These are phyloP conservation scores for Lepidium aucheri DNA, from an alignment of 345 rosid genomes.

Conservation along the genomic window DNA sequence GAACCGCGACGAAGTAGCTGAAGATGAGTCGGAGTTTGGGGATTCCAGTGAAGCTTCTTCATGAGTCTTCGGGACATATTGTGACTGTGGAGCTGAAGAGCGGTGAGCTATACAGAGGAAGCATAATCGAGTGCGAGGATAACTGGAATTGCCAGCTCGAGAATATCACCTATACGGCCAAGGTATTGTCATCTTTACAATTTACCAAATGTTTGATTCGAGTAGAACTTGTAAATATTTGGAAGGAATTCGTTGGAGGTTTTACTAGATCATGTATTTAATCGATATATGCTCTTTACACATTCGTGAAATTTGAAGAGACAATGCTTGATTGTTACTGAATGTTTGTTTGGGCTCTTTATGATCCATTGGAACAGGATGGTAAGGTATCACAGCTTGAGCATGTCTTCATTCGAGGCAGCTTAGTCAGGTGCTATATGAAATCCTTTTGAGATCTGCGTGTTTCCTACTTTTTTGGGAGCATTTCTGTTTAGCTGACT, in stretches of 20 bases:
- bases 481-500: neutral
- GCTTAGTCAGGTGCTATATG: slow-evolving; percentile 68
- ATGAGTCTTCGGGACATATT: slow-evolving; percentile 61
- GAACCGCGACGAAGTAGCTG: neutral
- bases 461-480: neutral
- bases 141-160: slow-evolving; percentile 88
- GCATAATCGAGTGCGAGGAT: slow-evolving; percentile 72
- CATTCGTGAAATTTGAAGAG: neutral
- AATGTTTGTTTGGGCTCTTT: neutral
- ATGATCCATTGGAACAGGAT: slow-evolving; percentile 38
- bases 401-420: slow-evolving; percentile 88
- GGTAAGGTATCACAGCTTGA: slow-evolving; percentile 93
- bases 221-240: neutral
- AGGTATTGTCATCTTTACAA: slow-evolving; percentile 22
- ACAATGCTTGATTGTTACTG: neutral
- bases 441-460: neutral
- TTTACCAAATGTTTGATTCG: neutral
- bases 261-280: neutral
- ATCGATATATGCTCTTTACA: neutral
- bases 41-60: slow-evolving; percentile 71
- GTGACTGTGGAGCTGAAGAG: slow-evolving; percentile 72
- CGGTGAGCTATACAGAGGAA: slow-evolving; percentile 74
- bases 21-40: slow-evolving; percentile 66
- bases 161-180: slow-evolving; percentile 61
- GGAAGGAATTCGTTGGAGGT: neutral